phyloP scores from a whole-genome alignment of 805 yeast species.

The Wickerhamomyces alni region DNA sequence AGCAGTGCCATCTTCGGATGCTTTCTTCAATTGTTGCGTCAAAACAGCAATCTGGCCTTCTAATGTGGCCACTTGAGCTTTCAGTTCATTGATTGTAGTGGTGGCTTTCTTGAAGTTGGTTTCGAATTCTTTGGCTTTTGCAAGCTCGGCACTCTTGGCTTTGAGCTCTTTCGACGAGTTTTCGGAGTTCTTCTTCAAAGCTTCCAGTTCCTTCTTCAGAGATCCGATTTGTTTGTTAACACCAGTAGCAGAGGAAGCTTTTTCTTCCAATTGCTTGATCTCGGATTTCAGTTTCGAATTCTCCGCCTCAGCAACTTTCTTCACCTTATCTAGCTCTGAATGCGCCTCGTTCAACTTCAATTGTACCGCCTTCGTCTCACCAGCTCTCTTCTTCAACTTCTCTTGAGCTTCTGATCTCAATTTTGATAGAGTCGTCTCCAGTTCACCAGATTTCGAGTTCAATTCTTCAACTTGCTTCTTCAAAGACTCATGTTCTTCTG shows the following conservation, averaged over 20 bases:
- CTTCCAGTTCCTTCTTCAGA: conserved; percentile 6
- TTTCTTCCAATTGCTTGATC: not conserved
- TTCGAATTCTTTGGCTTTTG: conserved; percentile 33
- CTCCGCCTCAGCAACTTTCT: conserved; percentile 1
- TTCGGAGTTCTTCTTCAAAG: not conserved
- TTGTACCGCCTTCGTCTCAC: conserved; percentile 15
- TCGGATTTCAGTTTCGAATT: conserved; percentile 7
- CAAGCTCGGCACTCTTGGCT: conserved; percentile 16
- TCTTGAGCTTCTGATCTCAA: conserved; percentile 25
- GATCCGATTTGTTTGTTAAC: conserved; percentile 1
- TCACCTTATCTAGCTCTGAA: conserved; percentile 11
- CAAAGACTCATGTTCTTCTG: conserved; percentile 35
- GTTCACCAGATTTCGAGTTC: conserved; percentile 15
- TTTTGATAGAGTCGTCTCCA: conserved; percentile 14
- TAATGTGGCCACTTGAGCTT: conserved; percentile 12
- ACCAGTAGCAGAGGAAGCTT: not conserved
- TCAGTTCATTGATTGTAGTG: conserved; percentile 30
- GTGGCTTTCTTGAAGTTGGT: conserved; percentile 27
- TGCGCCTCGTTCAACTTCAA: conserved; percentile 13
- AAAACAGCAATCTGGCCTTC: conserved; percentile 9
- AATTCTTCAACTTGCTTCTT: conserved; percentile 25
- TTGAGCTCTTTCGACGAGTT: conserved; percentile 8
- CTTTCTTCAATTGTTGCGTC: conserved; percentile 5
- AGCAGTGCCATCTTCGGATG: conserved; percentile 2
- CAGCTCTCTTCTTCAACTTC: conserved; percentile 18